Evolutionary conservation across 1,284 basidiomycete genomes (phyloP).

Genomic region (Porogramme epimiltina): DNA sequence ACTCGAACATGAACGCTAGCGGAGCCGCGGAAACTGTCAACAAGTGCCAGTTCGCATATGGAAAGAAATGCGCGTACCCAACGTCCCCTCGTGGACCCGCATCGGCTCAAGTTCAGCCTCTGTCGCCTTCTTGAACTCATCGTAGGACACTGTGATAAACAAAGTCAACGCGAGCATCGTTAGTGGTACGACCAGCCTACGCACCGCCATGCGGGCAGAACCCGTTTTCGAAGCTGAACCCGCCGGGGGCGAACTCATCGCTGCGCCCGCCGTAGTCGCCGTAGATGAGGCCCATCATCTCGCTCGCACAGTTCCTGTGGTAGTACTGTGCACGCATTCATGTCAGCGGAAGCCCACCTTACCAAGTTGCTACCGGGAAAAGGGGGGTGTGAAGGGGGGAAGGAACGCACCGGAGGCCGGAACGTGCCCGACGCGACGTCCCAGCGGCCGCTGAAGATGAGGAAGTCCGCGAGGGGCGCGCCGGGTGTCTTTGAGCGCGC

Average conservation of each 20-base stretch:
- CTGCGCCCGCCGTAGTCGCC: conserved; percentile 63
- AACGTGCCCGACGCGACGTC: conserved; percentile 56
- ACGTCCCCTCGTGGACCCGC: conserved; percentile 52
- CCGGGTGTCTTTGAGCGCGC: conserved; percentile 60
- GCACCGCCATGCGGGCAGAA: conserved; percentile 63
- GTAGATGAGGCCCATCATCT: conserved; percentile 64
- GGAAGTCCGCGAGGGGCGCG: conserved; percentile 60
- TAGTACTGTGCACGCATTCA: conserved; percentile 45
- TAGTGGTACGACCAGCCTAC: conserved; percentile 8
- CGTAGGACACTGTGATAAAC: conserved; percentile 47
- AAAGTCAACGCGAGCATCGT: too few relatives aligned
- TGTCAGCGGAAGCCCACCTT: not conserved
- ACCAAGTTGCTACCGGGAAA: not conserved
- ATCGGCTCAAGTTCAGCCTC: conserved; percentile 52
- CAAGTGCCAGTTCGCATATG: not conserved
- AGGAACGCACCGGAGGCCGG: conserved; percentile 38
- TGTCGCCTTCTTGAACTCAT: conserved; percentile 56
- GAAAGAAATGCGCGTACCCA: conserved; percentile 39
- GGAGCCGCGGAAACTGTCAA: not conserved
- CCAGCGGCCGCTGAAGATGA: conserved; percentile 66
- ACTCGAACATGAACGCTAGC: conserved; percentile 67
- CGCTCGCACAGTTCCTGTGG: conserved; percentile 63
- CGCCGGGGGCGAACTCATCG: conserved; percentile 59
- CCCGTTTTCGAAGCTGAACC: conserved; percentile 62
- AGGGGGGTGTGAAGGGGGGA: not conserved